phyloP scores from a whole-genome alignment of 164 flowering plant genomes.

The Annona cherimola region DNA sequence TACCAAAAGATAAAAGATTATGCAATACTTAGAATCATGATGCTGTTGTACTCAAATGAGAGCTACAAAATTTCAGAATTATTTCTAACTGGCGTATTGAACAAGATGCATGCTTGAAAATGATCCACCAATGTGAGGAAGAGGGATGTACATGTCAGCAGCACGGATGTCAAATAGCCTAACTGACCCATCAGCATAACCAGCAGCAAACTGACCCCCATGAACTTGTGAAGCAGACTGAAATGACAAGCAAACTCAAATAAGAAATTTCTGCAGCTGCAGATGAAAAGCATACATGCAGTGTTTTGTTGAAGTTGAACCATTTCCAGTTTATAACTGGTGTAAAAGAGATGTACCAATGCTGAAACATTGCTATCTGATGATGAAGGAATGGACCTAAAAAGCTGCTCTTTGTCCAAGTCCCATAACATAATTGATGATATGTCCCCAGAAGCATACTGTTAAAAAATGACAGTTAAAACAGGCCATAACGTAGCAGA shows the following conservation, averaged over 20 bases:
- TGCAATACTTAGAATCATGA: not conserved
- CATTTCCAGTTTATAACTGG: not conserved
- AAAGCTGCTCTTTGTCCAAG: constrained; percentile 86
- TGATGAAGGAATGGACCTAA: constrained; percentile 54
- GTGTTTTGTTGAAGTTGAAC: not conserved
- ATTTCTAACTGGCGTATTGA: not conserved
- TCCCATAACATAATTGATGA: constrained; percentile 92
- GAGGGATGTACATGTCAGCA: constrained; percentile 63
- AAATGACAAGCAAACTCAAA: constrained; percentile 5
- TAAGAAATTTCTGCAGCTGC: not conserved
- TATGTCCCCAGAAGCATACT: constrained; percentile 89
- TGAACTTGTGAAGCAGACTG: constrained; percentile 97
- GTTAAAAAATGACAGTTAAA: not conserved
- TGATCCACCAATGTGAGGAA: not conserved
- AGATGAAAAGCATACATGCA: too few relatives aligned
- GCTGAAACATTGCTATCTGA: constrained; percentile 79
- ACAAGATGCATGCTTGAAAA: not conserved
- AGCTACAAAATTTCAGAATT: not conserved
- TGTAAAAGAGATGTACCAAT: constrained; percentile 37
- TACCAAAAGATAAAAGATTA: not conserved
- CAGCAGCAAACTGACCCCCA: constrained; percentile 86
- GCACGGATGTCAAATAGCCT: constrained; percentile 78
- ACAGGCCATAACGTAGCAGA: not conserved
- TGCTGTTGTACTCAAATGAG: not conserved
- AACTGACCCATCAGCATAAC: constrained; percentile 86